These are phyloP conservation scores for Aeschynomene evenia DNA, from an alignment of 306 rosid genomes.

Conservation along the genomic window DNA sequence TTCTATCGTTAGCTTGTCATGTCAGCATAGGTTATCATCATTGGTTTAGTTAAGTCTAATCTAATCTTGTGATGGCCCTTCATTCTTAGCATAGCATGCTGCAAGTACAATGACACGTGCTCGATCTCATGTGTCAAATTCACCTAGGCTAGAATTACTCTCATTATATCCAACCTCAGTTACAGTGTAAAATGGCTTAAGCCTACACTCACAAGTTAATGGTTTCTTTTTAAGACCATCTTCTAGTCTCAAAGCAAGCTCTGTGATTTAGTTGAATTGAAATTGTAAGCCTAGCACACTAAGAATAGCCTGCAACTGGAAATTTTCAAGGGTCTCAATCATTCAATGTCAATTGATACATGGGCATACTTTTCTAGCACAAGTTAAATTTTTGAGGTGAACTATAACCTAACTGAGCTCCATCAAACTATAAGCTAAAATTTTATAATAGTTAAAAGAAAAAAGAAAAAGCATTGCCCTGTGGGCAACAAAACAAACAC, in stretches of 20 bases:
- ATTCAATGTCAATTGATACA: constrained; percentile 7
- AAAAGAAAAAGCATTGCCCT: background rate
- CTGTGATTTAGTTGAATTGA: background rate
- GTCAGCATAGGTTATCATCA: background rate
- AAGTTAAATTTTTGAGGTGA: background rate
- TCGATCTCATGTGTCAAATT: background rate
- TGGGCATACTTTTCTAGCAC: background rate
- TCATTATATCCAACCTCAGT: background rate
- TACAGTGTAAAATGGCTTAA: background rate
- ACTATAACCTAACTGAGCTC: background rate
- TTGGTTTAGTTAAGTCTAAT: too few species aligned
- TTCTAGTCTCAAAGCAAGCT: background rate
- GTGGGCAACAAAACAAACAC: background rate
- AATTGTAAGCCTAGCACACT: background rate
- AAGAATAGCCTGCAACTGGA: background rate
- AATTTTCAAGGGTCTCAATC: background rate
- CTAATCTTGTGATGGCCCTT: background rate
- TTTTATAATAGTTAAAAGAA: too few species aligned
- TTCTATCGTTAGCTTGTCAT: background rate
- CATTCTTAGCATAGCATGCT: background rate
- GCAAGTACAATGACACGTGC: background rate
- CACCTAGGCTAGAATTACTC: background rate
- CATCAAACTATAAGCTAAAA: constrained; percentile 3
- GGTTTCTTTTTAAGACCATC: background rate
- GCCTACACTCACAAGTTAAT: background rate